Base-by-base conservation (phyloP, 2,329 filamentous ascomycete species). In the Xylariaceae sp. region DNA sequence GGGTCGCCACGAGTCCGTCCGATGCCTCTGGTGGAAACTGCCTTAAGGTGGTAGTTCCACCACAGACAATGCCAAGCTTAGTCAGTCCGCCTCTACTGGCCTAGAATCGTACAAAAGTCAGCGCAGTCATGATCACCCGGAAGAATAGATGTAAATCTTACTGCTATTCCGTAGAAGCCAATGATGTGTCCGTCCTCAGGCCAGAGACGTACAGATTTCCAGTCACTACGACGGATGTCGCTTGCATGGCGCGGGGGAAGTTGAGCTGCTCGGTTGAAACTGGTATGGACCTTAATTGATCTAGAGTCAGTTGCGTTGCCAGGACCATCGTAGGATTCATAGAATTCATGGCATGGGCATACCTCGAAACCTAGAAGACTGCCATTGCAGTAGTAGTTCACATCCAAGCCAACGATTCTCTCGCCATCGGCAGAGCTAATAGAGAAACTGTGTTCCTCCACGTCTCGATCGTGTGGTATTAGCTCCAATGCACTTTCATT, bases 391-490 rank as follows among this genome's bases (percentile, higher is more conserved):
- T 9, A 23, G 45, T 49, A 49, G 29, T 41, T 23, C 18, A 33
- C 27, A 26, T 49, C 26, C 21, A 49, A 49, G 26, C 45, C 44
- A 33, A 49, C 24, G 11, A 41, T 49, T 40, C 35, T 30, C 27
- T 49, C 35, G 18, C 45, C 45, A 32, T 33, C 27, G 26, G 35
- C 44, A 41, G 45, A 39, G 36, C 7, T 41, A 9, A 33, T 49
- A 24, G 16, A 10, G 20, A 49, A 49, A 26, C 21, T 16, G 16
- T 49, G 35, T 16, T 49, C 35, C 16, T 18, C 11, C 13, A 36
- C 8, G 21, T 3, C 4, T 26, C 16, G 4, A 15, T 36, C 30
- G 5, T 18, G 13, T 8, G 27, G 27, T n/a, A n/a, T n/a, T n/a
- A n/a, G n/a, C n/a, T n/a, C n/a, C n/a, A n/a, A n/a, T n/a, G n/a